These are phyloP conservation scores for Gentiana dahurica DNA, from an alignment of 257 asterid genomes.

Conservation along the genomic window DNA sequence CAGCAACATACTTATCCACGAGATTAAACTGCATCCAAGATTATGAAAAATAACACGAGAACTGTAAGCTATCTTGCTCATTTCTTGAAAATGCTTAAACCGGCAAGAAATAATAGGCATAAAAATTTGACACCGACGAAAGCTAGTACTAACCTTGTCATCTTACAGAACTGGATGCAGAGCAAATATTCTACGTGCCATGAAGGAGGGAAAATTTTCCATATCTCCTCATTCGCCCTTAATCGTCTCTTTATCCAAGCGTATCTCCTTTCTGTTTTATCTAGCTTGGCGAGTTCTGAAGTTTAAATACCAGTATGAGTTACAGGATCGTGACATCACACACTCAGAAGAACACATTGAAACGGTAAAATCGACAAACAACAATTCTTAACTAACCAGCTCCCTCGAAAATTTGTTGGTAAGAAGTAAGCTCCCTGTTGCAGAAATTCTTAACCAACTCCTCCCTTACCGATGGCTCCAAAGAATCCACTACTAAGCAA, in stretches of 20 bases:
- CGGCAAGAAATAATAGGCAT: too few relatives aligned
- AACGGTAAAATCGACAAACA: background rate
- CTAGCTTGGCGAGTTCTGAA: slow-evolving; percentile 82
- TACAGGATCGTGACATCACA: slow-evolving; percentile 15
- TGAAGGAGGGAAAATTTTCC: slow-evolving; percentile 86
- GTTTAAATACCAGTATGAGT: slow-evolving; percentile 17
- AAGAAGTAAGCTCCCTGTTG: slow-evolving; percentile 88
- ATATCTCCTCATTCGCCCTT: slow-evolving; percentile 89
- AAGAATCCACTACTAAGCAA: slow-evolving; percentile 94
- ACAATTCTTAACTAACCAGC: slow-evolving; percentile 51
- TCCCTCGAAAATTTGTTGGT: slow-evolving; percentile 97
- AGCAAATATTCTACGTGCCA: slow-evolving; percentile 94
- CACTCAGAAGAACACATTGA: slow-evolving; percentile 7
- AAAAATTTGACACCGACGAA: too few relatives aligned
- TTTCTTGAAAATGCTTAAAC: too few relatives aligned
- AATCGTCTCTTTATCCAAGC: slow-evolving; percentile 95
- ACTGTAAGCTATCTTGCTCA: too few relatives aligned
- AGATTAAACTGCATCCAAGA: too few relatives aligned
- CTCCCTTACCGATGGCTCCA: slow-evolving; percentile 98
- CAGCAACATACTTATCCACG: too few relatives aligned
- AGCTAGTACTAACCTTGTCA: slow-evolving; percentile 58
- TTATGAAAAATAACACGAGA: too few relatives aligned
- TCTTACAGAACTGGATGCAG: slow-evolving; percentile 96
- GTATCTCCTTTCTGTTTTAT: slow-evolving; percentile 90
- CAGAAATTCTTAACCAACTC: slow-evolving; percentile 84